Evolutionary conservation across 768 basidiomycete species (phyloP), one percentile per base, ranked within the genome.

Genomic region (Termitomyces sp.): DNA sequence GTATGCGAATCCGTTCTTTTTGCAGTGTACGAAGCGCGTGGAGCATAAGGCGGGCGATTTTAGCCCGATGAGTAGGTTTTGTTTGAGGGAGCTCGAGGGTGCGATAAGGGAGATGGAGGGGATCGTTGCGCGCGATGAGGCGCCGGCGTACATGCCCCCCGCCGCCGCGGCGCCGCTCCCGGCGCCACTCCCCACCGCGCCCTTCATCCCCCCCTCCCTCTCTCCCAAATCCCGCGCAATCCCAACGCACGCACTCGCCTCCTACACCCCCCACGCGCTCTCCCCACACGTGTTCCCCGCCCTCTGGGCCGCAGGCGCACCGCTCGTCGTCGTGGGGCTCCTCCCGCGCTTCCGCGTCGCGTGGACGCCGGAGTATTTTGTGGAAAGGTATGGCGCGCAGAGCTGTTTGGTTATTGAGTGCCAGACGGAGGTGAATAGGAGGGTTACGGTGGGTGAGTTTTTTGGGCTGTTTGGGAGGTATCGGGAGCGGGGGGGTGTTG

Each of bases 351-450:
- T 94, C 71, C 75, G 79, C 64, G 71, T 88, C 61, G 69, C 79
- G 58, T 98, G 95, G 95, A 86, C 82, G 5, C 95, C 95, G 0
- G 82, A 88, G 57, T 89, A 87, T 67, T 94, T 98, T 71, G 81
- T 84, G 18, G 71, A 83, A 54, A 78, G 85, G 62, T 88, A 89
- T 68, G 86, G 83, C 7, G 70, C 76, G 10, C 82, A 89, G 61
- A 75, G 68, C 30, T 88, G 89, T 69, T 76, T 86, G 53, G 86
- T 97, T 58, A 78, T 93, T 16, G 91, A 96, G 70, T 96, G 93
- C 66, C 88, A 93, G 74, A 83, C 80, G 2, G 88, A 94, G 57
- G 68, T 70, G 52, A 88, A 82, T 66, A 81, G 79, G 62, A 74
- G 79, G 9, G 79, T 84, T 6, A 88, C 82, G 0, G 86, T 98